phyloP scores from a whole-genome alignment of 192 early-diverging fungal genomes.

The Coemansia nantahalensis region DNA sequence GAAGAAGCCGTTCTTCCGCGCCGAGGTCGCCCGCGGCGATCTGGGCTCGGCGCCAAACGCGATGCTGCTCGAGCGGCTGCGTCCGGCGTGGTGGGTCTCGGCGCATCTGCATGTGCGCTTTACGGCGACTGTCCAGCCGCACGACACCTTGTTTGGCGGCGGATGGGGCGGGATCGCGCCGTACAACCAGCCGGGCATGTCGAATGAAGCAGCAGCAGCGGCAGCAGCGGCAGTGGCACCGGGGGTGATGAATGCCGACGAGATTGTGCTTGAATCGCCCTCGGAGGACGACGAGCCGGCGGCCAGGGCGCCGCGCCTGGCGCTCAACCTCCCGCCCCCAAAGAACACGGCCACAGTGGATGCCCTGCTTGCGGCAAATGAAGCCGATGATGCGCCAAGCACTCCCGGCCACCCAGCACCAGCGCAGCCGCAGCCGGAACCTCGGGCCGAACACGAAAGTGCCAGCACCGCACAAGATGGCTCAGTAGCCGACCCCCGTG shows the following conservation, averaged over 20 bases:
- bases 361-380: too few relatives aligned
- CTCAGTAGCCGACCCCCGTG: constrained; percentile 7
- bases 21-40: constrained; percentile 58
- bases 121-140: constrained; percentile 65
- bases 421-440: too few relatives aligned
- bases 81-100: constrained; percentile 90
- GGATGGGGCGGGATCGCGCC: constrained; percentile 29
- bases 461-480: neutral
- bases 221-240: too few relatives aligned
- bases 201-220: neutral
- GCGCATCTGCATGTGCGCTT: constrained; percentile 96
- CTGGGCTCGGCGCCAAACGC: constrained; percentile 78
- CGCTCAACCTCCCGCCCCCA: constrained; percentile 34
- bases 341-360: constrained; percentile 8
- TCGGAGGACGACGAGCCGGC: constrained; percentile 22
- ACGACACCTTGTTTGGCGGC: constrained; percentile 13
- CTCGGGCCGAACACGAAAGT: too few relatives aligned
- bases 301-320: constrained; percentile 3
- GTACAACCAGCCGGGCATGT: neutral
- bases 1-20: constrained; percentile 69
- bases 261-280: constrained; percentile 47
- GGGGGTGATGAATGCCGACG: constrained; percentile 46
- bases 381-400: too few relatives aligned
- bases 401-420: neutral
- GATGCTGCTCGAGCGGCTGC: constrained; percentile 66